Conservation (phyloP, 164 flowering plant species). For the Aristolochia californica region DNA sequence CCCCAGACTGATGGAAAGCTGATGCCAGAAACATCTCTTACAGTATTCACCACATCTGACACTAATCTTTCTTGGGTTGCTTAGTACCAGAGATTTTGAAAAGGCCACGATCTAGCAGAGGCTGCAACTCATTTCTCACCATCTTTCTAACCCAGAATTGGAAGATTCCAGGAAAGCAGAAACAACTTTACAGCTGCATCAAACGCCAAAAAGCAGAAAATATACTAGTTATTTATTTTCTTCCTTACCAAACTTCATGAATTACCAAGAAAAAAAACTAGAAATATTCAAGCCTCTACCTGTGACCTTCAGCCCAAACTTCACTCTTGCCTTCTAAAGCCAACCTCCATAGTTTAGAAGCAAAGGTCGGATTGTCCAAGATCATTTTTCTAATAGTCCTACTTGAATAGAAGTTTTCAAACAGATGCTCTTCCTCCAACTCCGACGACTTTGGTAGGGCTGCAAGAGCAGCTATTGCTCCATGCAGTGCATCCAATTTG, state of each 20-base stretch:
- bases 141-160: conserved; percentile 30
- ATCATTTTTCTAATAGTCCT: conserved; percentile 71
- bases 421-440: conserved; percentile 57
- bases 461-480: conserved; percentile 58
- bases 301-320: conserved; percentile 82
- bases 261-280: not conserved
- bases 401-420: conserved; percentile 90
- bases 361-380: conserved; percentile 76
- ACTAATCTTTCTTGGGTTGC: not conserved
- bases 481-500: conserved; percentile 43
- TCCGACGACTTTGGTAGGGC: conserved; percentile 51
- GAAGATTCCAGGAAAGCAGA: conserved; percentile 63
- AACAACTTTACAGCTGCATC: conserved; percentile 62
- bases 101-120: conserved; percentile 48
- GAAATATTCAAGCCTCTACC: conserved; percentile 30
- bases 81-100: conserved; percentile 35
- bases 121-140: conserved; percentile 49
- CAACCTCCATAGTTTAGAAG: conserved; percentile 53
- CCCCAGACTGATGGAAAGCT: too few species aligned
- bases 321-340: conserved; percentile 64
- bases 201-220: not conserved
- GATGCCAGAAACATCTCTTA: too few species aligned
- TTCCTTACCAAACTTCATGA: not conserved
- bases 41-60: too few species aligned
- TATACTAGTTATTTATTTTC: not conserved